Percentiles rank a stretch among this genome's conserved stretches.
Conservation (phyloP, 768 basidiomycete genomes). For the Lentinus tigrinus region DNA sequence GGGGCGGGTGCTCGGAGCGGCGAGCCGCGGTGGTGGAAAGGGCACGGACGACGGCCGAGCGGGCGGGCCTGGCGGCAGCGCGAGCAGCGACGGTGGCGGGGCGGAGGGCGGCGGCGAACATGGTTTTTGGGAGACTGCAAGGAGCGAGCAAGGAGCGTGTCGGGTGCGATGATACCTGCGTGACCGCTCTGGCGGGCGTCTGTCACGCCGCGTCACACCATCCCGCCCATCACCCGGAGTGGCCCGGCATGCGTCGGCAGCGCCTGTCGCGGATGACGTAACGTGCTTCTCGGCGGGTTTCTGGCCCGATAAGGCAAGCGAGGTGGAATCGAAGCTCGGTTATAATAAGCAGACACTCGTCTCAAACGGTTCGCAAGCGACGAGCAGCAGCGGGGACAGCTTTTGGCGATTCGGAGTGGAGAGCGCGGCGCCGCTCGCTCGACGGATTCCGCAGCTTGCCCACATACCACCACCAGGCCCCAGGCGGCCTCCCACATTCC, state of each 20-base stretch:
- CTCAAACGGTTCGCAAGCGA: background rate
- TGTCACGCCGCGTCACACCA: background rate
- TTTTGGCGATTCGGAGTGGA: background rate
- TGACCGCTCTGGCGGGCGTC: conserved; percentile 16
- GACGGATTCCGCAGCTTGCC: background rate
- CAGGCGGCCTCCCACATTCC: conserved; percentile 7
- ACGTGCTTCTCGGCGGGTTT: background rate
- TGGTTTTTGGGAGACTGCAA: conserved; percentile 24
- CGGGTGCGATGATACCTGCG: conserved; percentile 14
- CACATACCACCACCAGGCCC: background rate
- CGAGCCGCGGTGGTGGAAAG: conserved; percentile 58
- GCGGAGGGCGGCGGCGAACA: conserved; percentile 31
- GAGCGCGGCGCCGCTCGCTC: background rate
- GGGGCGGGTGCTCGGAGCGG: conserved; percentile 48
- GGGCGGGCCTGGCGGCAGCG: conserved; percentile 22
- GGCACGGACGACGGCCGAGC: conserved; percentile 38
- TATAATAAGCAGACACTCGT: background rate
- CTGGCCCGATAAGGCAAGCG: conserved; percentile 5
- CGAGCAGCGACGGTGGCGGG: conserved; percentile 24
- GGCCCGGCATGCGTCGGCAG: conserved; percentile 4
- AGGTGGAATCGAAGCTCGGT: conserved; percentile 14
- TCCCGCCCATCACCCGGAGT: conserved; percentile 4
- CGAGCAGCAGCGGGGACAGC: background rate
- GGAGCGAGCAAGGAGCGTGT: conserved; percentile 10
- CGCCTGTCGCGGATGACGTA: conserved; percentile 2